Percentiles rank a stretch among this genome's conserved stretches.
Conservation (phyloP, 441 rosid genomes). For the Arabidopsis hybrid region DNA sequence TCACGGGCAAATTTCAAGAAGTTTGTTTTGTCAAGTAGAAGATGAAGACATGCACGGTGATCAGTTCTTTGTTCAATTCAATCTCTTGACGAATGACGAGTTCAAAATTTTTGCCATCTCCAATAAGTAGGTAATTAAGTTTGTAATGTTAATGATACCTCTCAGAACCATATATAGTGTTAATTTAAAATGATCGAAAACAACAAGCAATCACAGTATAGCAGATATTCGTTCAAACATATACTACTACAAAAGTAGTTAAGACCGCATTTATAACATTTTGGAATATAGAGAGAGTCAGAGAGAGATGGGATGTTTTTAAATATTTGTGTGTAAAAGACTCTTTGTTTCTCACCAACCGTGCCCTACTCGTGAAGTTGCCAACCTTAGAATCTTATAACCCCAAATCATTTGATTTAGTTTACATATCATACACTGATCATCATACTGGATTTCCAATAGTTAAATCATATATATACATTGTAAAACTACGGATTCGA, state of each 20-base stretch:
- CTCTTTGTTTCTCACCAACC: constrained; percentile 62
- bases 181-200: not conserved
- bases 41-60: not conserved
- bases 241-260: not conserved
- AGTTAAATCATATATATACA: no score
- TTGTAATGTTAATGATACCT: no score
- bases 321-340: constrained; percentile 33
- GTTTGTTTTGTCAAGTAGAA: constrained; percentile 6
- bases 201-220: not conserved
- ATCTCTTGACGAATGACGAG: constrained; percentile 20
- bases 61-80: constrained; percentile 12
- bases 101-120: not conserved
- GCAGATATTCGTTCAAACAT: not conserved
- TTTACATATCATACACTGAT: not conserved
- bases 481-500: no score
- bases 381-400: constrained; percentile 30
- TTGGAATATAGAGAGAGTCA: not conserved
- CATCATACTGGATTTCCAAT: not conserved
- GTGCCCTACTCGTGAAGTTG: constrained; percentile 49
- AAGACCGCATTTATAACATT: constrained; percentile 4
- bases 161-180: not conserved
- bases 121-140: not conserved
- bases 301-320: constrained; percentile 29
- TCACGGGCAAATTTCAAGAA: constrained; percentile 16
- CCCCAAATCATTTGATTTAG: constrained; percentile 10